A percentile compares a stretch with the other conserved stretches of the same genome.
phyloP scores from a whole-genome alignment of 202 grass and related monocot genomes.

The Sporobolus alterniflorus region DNA sequence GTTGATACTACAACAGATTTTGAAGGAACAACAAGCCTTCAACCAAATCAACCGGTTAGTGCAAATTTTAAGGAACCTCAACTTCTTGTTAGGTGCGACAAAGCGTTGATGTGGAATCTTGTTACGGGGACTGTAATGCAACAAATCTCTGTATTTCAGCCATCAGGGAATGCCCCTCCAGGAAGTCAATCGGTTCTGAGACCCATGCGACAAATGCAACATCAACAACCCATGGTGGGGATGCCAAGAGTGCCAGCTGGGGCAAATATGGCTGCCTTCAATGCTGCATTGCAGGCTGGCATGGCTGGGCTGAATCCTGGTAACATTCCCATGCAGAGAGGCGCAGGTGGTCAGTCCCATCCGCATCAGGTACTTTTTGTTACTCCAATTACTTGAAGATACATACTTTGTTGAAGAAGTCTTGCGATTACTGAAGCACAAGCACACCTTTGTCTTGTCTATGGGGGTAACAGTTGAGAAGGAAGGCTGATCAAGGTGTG shows the following conservation, averaged over 20 bases:
- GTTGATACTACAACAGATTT: constrained; percentile 96
- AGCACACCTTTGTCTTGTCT: neutral
- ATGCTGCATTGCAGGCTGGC: constrained; percentile 70
- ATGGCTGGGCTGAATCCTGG: constrained; percentile 74
- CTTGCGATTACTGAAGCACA: neutral
- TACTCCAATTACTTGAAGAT: neutral
- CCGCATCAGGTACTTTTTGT: constrained; percentile 77
- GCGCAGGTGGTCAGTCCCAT: constrained; percentile 65
- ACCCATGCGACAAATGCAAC: constrained; percentile 79
- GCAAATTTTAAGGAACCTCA: constrained; percentile 2
- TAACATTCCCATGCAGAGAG: constrained; percentile 89
- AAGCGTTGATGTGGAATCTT: constrained; percentile 6
- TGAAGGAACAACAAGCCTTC: constrained; percentile 94
- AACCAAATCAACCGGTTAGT: constrained; percentile 78
- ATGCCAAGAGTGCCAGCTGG: constrained; percentile 74
- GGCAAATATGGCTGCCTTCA: constrained; percentile 66
- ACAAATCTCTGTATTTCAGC: constrained; percentile 43
- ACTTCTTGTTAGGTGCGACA: constrained; percentile 7
- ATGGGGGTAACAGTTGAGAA: constrained; percentile 61
- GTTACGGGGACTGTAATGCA: constrained; percentile 4
- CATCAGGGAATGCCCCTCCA: constrained; percentile 75
- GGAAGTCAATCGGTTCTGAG: constrained; percentile 66
- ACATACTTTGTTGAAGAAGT: neutral
- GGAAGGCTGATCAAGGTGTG: constrained; percentile 87
- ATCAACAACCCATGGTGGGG: constrained; percentile 72